Percentiles rank a stretch among this genome's conserved stretches.
phyloP scores from a whole-genome alignment of 2,329 filamentous ascomycete species.

The Chaetothyriales sp. region DNA sequence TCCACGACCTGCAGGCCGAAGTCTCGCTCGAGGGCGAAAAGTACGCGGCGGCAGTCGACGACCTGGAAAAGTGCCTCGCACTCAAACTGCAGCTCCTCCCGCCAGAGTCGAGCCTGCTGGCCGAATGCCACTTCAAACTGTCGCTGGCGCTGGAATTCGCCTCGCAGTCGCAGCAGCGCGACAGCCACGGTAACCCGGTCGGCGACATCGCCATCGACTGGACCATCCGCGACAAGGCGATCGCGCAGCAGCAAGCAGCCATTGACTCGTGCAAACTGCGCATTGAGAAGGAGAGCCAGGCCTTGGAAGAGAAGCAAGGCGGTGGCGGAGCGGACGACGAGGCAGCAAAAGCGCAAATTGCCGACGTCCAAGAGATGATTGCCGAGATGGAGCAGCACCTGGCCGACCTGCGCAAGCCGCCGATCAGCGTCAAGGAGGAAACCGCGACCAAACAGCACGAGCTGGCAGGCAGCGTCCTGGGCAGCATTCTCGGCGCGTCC shows the following conservation, averaged over 20 bases:
- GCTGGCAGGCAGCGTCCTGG: conserved; percentile 42
- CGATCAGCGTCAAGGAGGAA: conserved; percentile 32
- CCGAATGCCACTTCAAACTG: conserved; percentile 92
- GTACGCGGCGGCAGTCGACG: conserved; percentile 75
- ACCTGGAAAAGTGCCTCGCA: conserved; percentile 62
- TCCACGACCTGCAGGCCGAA: conserved; percentile 84
- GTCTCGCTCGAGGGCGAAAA: conserved; percentile 95
- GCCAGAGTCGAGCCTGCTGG: conserved; percentile 68
- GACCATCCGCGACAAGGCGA: conserved; percentile 44
- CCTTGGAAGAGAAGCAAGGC: conserved; percentile 25
- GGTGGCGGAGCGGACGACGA: conserved; percentile 19
- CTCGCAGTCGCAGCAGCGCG: conserved; percentile 47
- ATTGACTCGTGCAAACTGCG: conserved; percentile 45
- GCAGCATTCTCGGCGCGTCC: conserved; percentile 39
- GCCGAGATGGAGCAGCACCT: conserved; percentile 48
- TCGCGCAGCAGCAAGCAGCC: conserved; percentile 45
- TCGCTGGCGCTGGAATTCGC: conserved; percentile 90
- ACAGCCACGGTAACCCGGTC: conserved; percentile 30
- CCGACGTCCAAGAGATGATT: conserved; percentile 48
- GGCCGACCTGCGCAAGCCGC: conserved; percentile 43
- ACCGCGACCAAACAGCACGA: conserved; percentile 21
- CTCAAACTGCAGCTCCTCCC: conserved; percentile 69
- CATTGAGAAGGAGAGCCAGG: conserved; percentile 39
- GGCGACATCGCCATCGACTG: conserved; percentile 37
- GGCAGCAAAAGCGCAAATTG: conserved; percentile 35